These are phyloP conservation scores for Rhodotorula mucilaginosa DNA, from an alignment of 1,284 basidiomycete genomes.

Conservation along the genomic window DNA sequence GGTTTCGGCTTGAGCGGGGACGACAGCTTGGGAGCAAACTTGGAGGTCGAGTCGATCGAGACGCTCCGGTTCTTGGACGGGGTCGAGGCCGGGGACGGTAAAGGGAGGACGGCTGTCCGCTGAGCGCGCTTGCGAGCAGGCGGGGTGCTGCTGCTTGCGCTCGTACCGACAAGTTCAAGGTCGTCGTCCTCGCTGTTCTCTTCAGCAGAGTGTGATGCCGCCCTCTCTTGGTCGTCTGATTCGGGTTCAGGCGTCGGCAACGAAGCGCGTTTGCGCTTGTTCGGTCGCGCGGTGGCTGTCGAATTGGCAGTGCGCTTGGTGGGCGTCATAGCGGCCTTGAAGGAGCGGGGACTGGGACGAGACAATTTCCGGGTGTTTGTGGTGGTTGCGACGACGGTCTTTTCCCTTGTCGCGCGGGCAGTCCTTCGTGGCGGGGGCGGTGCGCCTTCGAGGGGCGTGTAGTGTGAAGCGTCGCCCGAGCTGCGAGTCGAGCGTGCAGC, in stretches of 20 bases:
- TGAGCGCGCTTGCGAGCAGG: slow-evolving; percentile 14
- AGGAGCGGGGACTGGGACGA: no score
- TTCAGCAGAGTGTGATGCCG: background rate
- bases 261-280: background rate
- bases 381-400: no score
- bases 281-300: background rate
- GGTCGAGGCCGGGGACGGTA: slow-evolving; percentile 6
- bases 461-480: slow-evolving; percentile 11
- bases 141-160: background rate
- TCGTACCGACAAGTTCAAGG: background rate
- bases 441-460: slow-evolving; percentile 17
- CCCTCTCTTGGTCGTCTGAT: background rate
- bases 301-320: no score
- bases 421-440: background rate
- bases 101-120: background rate
- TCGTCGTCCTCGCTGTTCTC: background rate
- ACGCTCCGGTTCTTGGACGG: slow-evolving; percentile 12
- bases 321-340: no score
- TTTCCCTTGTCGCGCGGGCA: no score
- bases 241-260: background rate
- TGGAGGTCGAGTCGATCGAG: background rate
- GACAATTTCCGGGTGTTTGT: no score
- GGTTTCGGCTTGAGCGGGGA: slow-evolving; percentile 19
- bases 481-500: slow-evolving; percentile 19
- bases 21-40: background rate